Percentiles rank a stretch among this genome's conserved stretches.
phyloP scores from a whole-genome alignment of 2,329 filamentous ascomycete genomes.

The Orbilia brochopaga region DNA sequence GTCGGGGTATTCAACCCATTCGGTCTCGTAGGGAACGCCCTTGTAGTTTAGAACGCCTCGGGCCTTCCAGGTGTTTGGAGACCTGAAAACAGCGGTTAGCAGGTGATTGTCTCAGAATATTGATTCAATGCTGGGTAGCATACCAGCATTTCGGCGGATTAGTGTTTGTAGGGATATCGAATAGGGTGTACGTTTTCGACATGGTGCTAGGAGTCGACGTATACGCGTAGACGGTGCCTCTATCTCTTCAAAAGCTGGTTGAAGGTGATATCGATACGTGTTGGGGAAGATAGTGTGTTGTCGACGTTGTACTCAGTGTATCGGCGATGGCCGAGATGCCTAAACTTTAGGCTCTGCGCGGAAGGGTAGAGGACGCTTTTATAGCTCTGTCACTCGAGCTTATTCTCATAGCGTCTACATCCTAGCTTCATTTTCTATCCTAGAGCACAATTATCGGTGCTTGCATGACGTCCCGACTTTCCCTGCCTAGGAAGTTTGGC shows the following conservation, averaged over 20 bases:
- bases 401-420: too few species aligned
- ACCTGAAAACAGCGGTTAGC: constrained; percentile 53
- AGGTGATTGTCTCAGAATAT: not conserved
- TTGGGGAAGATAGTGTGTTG: constrained; percentile 48
- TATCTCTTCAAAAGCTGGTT: too few species aligned
- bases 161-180: constrained; percentile 37
- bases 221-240: too few species aligned
- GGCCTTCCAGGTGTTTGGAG: constrained; percentile 64
- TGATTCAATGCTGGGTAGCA: not conserved
- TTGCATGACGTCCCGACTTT: too few species aligned
- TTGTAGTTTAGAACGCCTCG: constrained; percentile 64
- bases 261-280: not conserved
- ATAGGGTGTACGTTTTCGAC: constrained; percentile 30
- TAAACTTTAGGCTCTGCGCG: not conserved
- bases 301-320: constrained; percentile 32
- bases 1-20: constrained; percentile 65
- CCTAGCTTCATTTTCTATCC: too few species aligned
- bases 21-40: constrained; percentile 60
- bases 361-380: not conserved
- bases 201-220: constrained; percentile 15
- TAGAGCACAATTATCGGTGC: too few species aligned
- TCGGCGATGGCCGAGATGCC: not conserved
- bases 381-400: too few species aligned
- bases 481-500: too few species aligned
- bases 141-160: constrained; percentile 37